A percentile compares a stretch with the other conserved stretches of the same genome.
Conservation (phyloP, 345 rosid genomes). For the Citrus reticulata region DNA sequence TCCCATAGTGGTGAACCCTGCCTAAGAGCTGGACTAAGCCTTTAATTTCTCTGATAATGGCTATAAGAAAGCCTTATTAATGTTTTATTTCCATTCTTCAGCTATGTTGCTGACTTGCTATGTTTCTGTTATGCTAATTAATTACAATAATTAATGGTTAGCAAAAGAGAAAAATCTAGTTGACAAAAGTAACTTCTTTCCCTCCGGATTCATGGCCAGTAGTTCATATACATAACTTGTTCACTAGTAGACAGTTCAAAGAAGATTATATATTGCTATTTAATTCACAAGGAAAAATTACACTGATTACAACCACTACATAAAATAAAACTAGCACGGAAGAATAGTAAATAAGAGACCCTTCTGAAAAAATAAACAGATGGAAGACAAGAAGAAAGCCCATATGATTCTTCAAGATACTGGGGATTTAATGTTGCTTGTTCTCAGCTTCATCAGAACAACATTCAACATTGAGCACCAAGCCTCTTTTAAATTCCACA, state of each 20-base stretch:
- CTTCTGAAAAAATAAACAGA: not conserved
- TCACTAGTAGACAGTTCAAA: not conserved
- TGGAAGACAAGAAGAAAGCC: not conserved
- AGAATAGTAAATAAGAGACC: not conserved
- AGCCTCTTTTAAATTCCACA: slow-evolving; percentile 44
- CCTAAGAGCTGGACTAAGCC: not conserved
- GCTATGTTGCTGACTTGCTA: not conserved
- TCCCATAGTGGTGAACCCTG: slow-evolving; percentile 56
- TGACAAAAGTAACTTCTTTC: not conserved
- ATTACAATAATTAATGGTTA: not conserved
- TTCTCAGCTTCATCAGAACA: not conserved
- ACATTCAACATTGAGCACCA: slow-evolving; percentile 31
- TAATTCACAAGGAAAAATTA: slow-evolving; percentile 7
- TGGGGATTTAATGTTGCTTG: not conserved
- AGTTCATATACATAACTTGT: not conserved
- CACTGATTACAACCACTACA: slow-evolving; percentile 14
- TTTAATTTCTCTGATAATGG: not conserved
- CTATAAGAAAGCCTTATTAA: not conserved
- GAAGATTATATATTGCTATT: not conserved
- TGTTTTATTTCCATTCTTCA: not conserved
- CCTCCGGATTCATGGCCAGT: not conserved
- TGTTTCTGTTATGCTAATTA: not conserved
- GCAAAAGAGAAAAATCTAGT: not conserved
- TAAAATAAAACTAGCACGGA: not conserved
- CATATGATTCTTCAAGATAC: not conserved